Evolutionary conservation across 768 basidiomycete genomes (phyloP), one percentile per base, ranked within the genome.

Genomic region (Leccinum boreale): DNA sequence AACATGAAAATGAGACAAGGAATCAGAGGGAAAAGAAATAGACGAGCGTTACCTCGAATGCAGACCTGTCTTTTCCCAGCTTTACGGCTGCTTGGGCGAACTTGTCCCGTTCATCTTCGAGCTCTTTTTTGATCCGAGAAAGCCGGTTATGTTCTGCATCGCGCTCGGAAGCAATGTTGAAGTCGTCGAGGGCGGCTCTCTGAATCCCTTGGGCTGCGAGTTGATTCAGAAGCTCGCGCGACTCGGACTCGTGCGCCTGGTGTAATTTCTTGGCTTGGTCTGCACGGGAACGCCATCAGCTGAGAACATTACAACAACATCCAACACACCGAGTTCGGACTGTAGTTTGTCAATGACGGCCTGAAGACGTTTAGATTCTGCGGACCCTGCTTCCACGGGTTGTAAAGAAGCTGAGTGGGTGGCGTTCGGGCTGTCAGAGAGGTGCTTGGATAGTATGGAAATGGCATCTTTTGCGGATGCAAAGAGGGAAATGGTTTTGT

Each of bases 51-150:
- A 90, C 90, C 82, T 91, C 88, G 12, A 92, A 69, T 5, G 75
- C 73, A 3, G 84, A 80, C 66, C 81, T 83, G 56, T 92, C 89
- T 62, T 81, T 80, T 1, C 84, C 84, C 24, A 92, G 73, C 57
- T 77, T 79, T 19, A 88, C 73, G 12, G 85, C 78, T 21, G 85
- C 85, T 58, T 85, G 82, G 0, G 84, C 83, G 60, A 89, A 84
- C 58, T 82, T 82, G 53, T 75, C 75, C 10, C 86, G 80, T 61
- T 92, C 89, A 17, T 79, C 74, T 51, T 90, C 85, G 5, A 92
- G 81, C 46, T 86, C 81, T 53, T 70, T 72, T 65, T 74, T 78
- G 53, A 85, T 76, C 17, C 67, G 74, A 29, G 83, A 81, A 31
- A 90, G 67, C 28, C 79, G 76, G 51, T 82, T 78, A 39, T 74